Evolutionary conservation across 73 alveolate genomes (phyloP).

Genomic region (Uronychia setigera): DNA sequence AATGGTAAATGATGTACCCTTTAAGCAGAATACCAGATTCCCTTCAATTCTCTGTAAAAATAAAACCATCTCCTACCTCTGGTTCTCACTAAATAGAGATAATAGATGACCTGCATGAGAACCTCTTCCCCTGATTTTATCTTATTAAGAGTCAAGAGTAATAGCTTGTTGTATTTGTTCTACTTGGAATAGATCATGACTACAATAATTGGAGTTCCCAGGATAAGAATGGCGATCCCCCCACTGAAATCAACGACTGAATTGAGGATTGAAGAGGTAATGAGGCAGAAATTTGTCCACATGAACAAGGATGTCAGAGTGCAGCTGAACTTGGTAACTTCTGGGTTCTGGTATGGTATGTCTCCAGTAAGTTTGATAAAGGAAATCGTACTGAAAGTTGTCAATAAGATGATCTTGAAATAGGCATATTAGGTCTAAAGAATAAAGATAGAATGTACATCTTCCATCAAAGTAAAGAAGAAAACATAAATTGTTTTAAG

Average conservation of each 20-base stretch:
- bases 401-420: background rate
- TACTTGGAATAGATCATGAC: conserved; percentile 70
- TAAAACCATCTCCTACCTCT: conserved; percentile 15
- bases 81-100: conserved; percentile 71
- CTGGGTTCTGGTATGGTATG: conserved; percentile 34
- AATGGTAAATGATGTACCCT: conserved; percentile 91
- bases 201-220: conserved; percentile 83
- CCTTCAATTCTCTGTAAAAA: conserved; percentile 64
- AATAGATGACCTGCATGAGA: conserved; percentile 78
- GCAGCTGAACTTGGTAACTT: conserved; percentile 30
- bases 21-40: conserved; percentile 82
- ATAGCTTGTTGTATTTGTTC: conserved; percentile 74
- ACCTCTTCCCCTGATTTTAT: conserved; percentile 88
- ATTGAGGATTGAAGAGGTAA: conserved; percentile 74
- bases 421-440: background rate
- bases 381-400: background rate
- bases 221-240: conserved; percentile 75
- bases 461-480: background rate
- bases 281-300: conserved; percentile 61
- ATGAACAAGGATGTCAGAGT: conserved; percentile 39
- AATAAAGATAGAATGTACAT: background rate
- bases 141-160: conserved; percentile 79
- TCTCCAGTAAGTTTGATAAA: background rate
- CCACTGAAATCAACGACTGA: conserved; percentile 78
- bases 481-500: background rate